Evolutionary conservation across 2,329 filamentous ascomycete genomes (phyloP).

Genomic region (Emergomyces pasteurianus): DNA sequence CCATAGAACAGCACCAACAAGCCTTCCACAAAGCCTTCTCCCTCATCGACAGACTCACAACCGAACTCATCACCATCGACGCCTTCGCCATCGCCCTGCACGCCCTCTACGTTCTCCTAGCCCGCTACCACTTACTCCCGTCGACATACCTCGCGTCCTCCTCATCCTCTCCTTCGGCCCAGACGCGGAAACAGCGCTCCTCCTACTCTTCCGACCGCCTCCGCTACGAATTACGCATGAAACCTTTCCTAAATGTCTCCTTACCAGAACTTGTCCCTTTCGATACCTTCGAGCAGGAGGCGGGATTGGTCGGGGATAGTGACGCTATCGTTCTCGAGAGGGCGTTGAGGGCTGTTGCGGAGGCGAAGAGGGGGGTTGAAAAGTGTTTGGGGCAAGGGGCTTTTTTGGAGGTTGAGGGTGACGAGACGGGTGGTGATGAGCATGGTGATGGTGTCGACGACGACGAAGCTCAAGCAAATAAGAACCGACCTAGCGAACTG

Average conservation of each 20-base stretch:
- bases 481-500: background rate
- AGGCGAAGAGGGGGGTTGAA: conserved; percentile 34
- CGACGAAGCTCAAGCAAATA: background rate
- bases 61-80: conserved; percentile 53
- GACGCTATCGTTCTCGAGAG: conserved; percentile 30
- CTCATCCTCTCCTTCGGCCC: conserved; percentile 17
- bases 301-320: conserved; percentile 32
- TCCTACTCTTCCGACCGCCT: conserved; percentile 53
- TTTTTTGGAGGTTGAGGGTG: conserved; percentile 14
- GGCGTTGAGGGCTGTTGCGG: conserved; percentile 26
- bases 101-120: conserved; percentile 54
- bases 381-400: conserved; percentile 28
- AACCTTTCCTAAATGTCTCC: conserved; percentile 59
- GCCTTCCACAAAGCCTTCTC: conserved; percentile 31
- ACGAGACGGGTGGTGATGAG: background rate
- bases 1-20: conserved; percentile 15
- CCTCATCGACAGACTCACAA: conserved; percentile 48
- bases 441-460: background rate
- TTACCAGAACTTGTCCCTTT: conserved; percentile 56
- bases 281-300: conserved; percentile 44
- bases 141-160: conserved; percentile 39
- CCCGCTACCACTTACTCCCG: conserved; percentile 41
- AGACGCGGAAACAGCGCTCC: conserved; percentile 27
- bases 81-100: conserved; percentile 41
- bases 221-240: conserved; percentile 77